Percentiles rank a stretch among this genome's conserved stretches.
phyloP scores from a whole-genome alignment of 2,329 filamentous ascomycete genomes.

The Meredithiella fracta region DNA sequence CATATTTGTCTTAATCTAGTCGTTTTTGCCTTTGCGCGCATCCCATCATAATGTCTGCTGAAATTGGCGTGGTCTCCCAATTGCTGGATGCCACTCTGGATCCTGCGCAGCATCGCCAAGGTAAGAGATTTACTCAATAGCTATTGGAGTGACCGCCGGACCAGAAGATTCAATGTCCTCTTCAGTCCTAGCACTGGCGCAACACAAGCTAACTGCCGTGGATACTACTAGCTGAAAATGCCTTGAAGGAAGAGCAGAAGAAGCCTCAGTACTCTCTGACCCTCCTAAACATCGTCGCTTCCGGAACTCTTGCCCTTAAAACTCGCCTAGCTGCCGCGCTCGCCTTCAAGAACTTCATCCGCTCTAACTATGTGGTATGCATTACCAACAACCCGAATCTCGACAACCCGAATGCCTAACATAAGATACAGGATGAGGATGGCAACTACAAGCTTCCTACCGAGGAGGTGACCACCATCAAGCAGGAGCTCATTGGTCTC shows the following conservation, averaged over 20 bases:
- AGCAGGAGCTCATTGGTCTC: slow-evolving; percentile 82
- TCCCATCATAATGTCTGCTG: slow-evolving; percentile 34
- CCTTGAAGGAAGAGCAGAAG: slow-evolving; percentile 60
- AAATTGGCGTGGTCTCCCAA: slow-evolving; percentile 51
- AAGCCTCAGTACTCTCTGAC: slow-evolving; percentile 77
- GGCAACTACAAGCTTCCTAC: slow-evolving; percentile 76
- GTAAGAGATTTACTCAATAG: slow-evolving; percentile 27
- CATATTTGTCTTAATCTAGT: slow-evolving; percentile 8
- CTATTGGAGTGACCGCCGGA: not conserved
- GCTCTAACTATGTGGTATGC: slow-evolving; percentile 70
- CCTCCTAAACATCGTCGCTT: slow-evolving; percentile 79
- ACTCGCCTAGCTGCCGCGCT: slow-evolving; percentile 77
- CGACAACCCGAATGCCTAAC: not conserved
- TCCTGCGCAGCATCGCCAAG: slow-evolving; percentile 74
- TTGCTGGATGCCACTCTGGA: slow-evolving; percentile 84
- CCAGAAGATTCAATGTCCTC: not conserved
- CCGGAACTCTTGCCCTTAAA: slow-evolving; percentile 52
- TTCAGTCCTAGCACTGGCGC: not conserved
- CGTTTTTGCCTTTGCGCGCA: slow-evolving; percentile 5
- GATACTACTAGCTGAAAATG: slow-evolving; percentile 51
- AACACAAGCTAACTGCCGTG: not conserved
- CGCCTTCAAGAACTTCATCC: slow-evolving; percentile 98
- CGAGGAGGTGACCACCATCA: slow-evolving; percentile 78
- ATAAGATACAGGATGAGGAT: slow-evolving; percentile 53
- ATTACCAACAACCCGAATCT: not conserved